These are phyloP conservation scores for Paracamarosporium sp. DNA, from an alignment of 2,329 filamentous ascomycete species.

Conservation along the genomic window DNA sequence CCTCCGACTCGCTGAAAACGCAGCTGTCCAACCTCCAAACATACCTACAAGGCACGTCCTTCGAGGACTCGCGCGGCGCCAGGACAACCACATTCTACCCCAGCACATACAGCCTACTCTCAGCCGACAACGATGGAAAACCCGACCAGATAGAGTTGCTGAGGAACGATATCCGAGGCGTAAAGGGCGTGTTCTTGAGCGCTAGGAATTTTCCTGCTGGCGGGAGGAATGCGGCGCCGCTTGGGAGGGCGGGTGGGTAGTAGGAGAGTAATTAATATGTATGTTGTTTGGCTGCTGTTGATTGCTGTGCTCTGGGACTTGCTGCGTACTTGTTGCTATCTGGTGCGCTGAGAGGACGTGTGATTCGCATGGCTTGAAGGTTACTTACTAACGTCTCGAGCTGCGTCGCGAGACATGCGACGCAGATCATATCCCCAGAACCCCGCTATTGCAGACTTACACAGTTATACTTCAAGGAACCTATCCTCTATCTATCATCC, in stretches of 20 bases:
- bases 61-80: slow-evolving; percentile 51
- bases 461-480: too few relatives aligned
- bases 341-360: neutral
- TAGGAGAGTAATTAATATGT: neutral
- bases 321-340: neutral
- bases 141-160: slow-evolving; percentile 75
- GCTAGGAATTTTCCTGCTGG: slow-evolving; percentile 70
- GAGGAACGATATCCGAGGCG: slow-evolving; percentile 76
- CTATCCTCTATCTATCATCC: too few relatives aligned
- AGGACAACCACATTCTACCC: slow-evolving; percentile 46
- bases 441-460: too few relatives aligned
- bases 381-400: too few relatives aligned
- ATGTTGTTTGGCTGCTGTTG: neutral
- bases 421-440: too few relatives aligned
- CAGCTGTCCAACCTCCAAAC: slow-evolving; percentile 63
- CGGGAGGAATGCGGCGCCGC: slow-evolving; percentile 28
- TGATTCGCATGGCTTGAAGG: neutral
- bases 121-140: slow-evolving; percentile 62
- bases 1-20: slow-evolving; percentile 57
- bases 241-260: slow-evolving; percentile 26
- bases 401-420: too few relatives aligned
- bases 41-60: slow-evolving; percentile 62
- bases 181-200: slow-evolving; percentile 80
- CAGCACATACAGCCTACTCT: slow-evolving; percentile 29
- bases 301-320: neutral